Base-by-base conservation (phyloP, 345 rosid genomes). In the Erysimum cheiranthoides region DNA sequence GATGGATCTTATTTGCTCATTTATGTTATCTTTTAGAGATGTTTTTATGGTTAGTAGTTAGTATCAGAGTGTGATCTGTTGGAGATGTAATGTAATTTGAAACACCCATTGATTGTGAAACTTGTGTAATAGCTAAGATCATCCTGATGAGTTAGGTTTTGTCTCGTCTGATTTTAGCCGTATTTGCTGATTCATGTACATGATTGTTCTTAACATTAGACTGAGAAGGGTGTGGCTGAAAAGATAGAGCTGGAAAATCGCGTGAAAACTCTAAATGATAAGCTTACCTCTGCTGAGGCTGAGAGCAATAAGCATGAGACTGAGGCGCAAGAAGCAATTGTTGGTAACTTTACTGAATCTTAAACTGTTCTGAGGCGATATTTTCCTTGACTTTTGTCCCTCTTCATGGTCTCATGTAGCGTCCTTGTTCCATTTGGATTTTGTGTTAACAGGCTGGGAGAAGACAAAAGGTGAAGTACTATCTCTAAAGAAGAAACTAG, bases 211-310 rank as follows among this genome's bases (percentile, higher is more conserved):
- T 64, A 61, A 65, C 17, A 25, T 5, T 78, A 88, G 85, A 70
- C 74, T 70, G 88, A 86, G 73, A 82, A 71, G 66, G 82, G 83
- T 74, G 60, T 78, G 39, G 82, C 66, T 18, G 89, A 83, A 11
- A 86, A 83, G 77, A 84, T 75, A 28, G 93, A 85, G 75, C 53
- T 86, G 77, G 96, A 90, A 81, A 88, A 80, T 61, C 80, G 82
- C 38, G 49, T 88, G 71, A 84, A 76, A 63, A 71, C 13, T 78
- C 69, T 87, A 61, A 80, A 58, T 12, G 86, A 81, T 32, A 89
- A 86, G 84, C 93, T 92, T 78, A 78, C 80, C 77, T 84, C 82
- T 36, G 88, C 71, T 30, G 73, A 85, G 56, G 76, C 84, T 3
- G 92, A 86, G 61, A 82, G 80, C 70, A 75, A 83, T 80, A 84